phyloP scores from a whole-genome alignment of 768 basidiomycete genomes.

The Dioszegia hungarica region DNA sequence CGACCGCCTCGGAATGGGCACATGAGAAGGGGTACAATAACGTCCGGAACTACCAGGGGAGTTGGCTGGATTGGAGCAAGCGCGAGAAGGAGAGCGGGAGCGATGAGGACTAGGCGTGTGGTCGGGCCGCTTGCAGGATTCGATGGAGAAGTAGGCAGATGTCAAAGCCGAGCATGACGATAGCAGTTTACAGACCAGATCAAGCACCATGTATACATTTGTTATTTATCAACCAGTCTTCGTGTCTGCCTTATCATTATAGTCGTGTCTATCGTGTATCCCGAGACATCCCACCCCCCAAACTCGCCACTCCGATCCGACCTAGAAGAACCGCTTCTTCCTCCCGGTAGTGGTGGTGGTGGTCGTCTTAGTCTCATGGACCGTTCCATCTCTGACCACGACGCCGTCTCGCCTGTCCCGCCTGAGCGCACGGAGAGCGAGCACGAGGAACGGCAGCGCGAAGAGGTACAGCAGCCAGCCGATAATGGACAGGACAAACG shows the following conservation, averaged over 20 bases:
- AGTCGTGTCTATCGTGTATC: not conserved
- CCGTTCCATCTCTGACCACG: not conserved
- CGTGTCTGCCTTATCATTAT: too few relatives aligned
- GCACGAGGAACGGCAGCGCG: constrained; percentile 23
- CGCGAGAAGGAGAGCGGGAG: constrained; percentile 47
- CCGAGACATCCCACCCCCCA: too few relatives aligned
- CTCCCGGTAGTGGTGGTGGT: constrained; percentile 10
- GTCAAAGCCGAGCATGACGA: not conserved
- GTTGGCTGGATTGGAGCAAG: constrained; percentile 79
- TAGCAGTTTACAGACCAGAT: not conserved
- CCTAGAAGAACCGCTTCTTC: constrained; percentile 18
- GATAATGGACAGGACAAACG: constrained; percentile 36
- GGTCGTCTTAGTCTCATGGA: constrained; percentile 7
- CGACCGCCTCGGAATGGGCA: constrained; percentile 75
- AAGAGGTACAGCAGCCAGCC: constrained; percentile 35
- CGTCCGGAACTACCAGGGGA: constrained; percentile 71
- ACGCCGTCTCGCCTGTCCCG: constrained; percentile 13
- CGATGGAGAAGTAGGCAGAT: not conserved
- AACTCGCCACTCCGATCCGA: too few relatives aligned
- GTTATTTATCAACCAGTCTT: too few relatives aligned
- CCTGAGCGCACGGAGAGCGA: constrained; percentile 36
- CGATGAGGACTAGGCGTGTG: constrained; percentile 35
- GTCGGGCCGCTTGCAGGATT: not conserved
- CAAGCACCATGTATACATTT: too few relatives aligned
- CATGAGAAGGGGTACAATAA: constrained; percentile 74